Base-by-base conservation (phyloP, 371 early-diverging fungal species). In the Massospora cicadina region DNA sequence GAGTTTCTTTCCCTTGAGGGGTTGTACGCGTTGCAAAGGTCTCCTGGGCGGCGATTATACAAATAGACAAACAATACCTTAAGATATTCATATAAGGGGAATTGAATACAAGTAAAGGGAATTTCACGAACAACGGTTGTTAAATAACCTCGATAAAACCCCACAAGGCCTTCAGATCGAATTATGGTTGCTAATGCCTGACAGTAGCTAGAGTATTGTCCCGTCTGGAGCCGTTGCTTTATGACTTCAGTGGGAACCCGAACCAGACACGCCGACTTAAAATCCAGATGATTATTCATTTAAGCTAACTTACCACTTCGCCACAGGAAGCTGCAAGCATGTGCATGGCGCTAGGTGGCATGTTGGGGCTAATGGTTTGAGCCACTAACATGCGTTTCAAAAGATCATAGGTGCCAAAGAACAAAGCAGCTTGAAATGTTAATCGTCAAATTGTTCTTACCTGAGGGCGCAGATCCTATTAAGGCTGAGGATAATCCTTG, bases 221-320 rank as follows among this genome's bases (percentile, higher is more conserved):
- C 85, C 33, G 91, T 84, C 72, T 97, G 97, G 89, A 94, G 83
- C 60, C 95, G 79, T 70, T 93, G 93, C 71, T 97, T 97, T 66
- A 93, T 82, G 32, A 94, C 89, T 71, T 97, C 97, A 2, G 93
- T 93, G 1, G 97, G 97, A 1, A 95, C 95, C 1, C 97, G 82
- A 23, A 93, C 85, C 54, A 90, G 74, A 68, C 95, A 96, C 5
- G 97, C 97, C 1, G 81, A 77, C 90, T 89, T 69, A 2, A 33
- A 17, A 43, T 43, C 43, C 17, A 43, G 17, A 17, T 43, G 17
- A 43, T 17, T 17, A 43, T 17, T 43, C 17, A 17, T 59, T 57
- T 54, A 23, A 25, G 33, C 33, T 63, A 61, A 67, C 82, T 68
- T 79, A 88, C 92, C 55, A 94, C 80, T 79, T 96, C 97, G 56